Base-by-base conservation (phyloP, 805 yeast genomes). In the Barnettozyma vustinii region DNA sequence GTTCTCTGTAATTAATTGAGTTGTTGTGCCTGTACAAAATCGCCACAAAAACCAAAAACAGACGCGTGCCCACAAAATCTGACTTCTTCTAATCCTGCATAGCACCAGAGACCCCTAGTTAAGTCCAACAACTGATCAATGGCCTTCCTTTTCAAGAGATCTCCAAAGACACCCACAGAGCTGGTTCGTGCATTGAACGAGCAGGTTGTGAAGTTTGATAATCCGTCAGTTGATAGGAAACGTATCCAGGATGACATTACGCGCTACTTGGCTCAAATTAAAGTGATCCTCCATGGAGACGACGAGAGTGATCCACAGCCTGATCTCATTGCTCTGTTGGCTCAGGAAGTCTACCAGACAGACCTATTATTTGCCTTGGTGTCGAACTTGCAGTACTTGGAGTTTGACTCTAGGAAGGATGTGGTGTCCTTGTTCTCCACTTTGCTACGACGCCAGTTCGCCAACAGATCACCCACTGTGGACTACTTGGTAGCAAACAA, bases 91-190 rank as follows among this genome's bases (percentile, higher is more conserved):
- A 35, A 35, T 19, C 41, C 36, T 20, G 20, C 16, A 40, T 9
- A 13, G 19, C 5, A 44, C 8, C 33, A 25, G 12, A 27, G 30
- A 41, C 36, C 6, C 19, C 15, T 18, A 18, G 9, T 10, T 5
- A 36, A 18, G 23, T 20, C 23, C 5, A 36, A 18, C 15, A 36
- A 23, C 23, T 9, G 23, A 20, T 9, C 39, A 39, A 89, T 91
- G 97, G 86, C 97, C 12, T 92, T 92, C 60, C 72, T 94, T 58
- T 92, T 94, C 75, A 87, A 89, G 56, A 77, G 96, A 61, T 87
- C 83, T 61, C 96, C 96, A 9, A 90, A 89, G 65, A 83, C 96
- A 1, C 96, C 97, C 2, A 78, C 79, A 18, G 99, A 92, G 60
- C 76, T 90, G 50, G 84, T 89, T 3, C 76, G 87, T 44, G 80